Evolutionary conservation across 2,329 filamentous ascomycete genomes (phyloP).

Genomic region (Ceratocystiopsis minuta): DNA sequence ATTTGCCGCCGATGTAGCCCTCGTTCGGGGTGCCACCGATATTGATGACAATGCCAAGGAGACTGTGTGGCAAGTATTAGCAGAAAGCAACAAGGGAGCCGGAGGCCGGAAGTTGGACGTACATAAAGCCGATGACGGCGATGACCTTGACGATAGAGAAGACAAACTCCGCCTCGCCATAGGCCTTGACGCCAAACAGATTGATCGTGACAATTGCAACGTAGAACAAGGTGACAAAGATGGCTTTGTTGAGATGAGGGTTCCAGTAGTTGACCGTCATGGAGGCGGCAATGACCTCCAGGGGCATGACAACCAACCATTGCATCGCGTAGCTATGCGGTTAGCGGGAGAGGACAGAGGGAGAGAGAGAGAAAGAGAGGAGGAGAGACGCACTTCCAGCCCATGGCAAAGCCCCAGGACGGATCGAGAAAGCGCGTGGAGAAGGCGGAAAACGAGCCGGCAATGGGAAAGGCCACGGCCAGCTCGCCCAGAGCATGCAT

Average conservation of each 20-base stretch:
- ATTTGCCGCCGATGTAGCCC: conserved; percentile 63
- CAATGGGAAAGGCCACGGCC: conserved; percentile 76
- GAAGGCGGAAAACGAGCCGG: conserved; percentile 82
- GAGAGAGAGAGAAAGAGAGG: too few species aligned
- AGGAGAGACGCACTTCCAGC: conserved; percentile 53
- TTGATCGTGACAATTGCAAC: conserved; percentile 63
- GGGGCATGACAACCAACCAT: conserved; percentile 67
- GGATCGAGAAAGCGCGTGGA: conserved; percentile 85
- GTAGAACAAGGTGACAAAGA: conserved; percentile 73
- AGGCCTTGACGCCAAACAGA: conserved; percentile 71
- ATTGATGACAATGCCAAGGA: conserved; percentile 74
- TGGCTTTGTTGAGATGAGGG: conserved; percentile 41
- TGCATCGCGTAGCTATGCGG: conserved; percentile 58
- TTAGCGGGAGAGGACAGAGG: not conserved
- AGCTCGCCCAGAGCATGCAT: conserved; percentile 85
- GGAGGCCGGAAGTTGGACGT: too few species aligned
- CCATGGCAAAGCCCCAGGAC: conserved; percentile 90
- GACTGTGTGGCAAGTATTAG: too few species aligned
- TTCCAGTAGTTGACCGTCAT: conserved; percentile 76
- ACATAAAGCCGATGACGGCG: conserved; percentile 80
- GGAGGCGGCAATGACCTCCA: conserved; percentile 76
- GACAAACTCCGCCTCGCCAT: conserved; percentile 77
- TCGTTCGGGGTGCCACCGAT: conserved; percentile 57
- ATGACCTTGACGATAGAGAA: conserved; percentile 75
- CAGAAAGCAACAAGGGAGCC: too few species aligned